Evolutionary conservation across 2,329 filamentous ascomycete species (phyloP), one percentile per base, ranked within the genome.

Genomic region (Dactylonectria macrodidyma): DNA sequence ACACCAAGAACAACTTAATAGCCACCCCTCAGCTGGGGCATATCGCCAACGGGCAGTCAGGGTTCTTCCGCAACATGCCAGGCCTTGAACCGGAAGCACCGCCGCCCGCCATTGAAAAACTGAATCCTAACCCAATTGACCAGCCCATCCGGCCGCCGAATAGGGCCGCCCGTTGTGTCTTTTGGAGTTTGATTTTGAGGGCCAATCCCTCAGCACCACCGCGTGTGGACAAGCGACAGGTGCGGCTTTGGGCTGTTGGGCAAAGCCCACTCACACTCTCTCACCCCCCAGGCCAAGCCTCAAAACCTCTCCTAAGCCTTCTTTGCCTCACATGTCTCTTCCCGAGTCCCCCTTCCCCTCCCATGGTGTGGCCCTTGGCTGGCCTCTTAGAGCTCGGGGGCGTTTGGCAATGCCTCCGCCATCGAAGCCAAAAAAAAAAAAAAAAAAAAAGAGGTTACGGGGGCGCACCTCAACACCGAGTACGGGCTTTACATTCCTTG

Each of bases 221-320:
- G 54, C 59, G 54, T 59, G 36, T 38, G 36, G 12, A 14, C 36
- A 55, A 59, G 55, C 55, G 54, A 30, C 26, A 30, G 26, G 55
- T n/a, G 54, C 30, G 55, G 47, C 44, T 59, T 59, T 33, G 33
- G 46, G 50, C 55, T 22, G 54, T 59, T 64, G 54, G 55, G 26
- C 26, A 30, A 30, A 30, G 26, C 26, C 26, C 26, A 30, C 26
- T 30, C 26, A 30, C 47, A 34, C 26, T 8, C 36, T 19, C 19
- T 19, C 38, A 52, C 6, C 36, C n/a, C 8, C 46, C 36, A 7
- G 26, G 4, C 62, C 36, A 59, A 57, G 54, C 54, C 47, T 63
- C 61, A 59, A 26, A 30, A 30, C 26, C 26, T 30, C 30, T 19
- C 26, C 59, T 41, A 62, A 62, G 59, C 59, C 59, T 56, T 51